phyloP scores from a whole-genome alignment of 768 basidiomycete genomes.

The Auricularia sp. region DNA sequence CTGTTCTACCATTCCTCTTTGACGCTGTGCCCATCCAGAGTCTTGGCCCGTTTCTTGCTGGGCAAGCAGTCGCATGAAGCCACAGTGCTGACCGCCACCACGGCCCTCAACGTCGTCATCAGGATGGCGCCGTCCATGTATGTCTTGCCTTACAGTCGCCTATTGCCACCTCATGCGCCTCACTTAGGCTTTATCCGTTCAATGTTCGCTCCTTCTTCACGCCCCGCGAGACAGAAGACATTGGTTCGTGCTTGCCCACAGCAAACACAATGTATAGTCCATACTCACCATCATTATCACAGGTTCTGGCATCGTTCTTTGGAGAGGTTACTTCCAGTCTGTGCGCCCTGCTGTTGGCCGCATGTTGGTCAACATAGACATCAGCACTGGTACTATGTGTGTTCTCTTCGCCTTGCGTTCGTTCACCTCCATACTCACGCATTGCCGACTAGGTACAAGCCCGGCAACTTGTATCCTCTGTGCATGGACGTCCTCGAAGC shows the following conservation, averaged over 20 bases:
- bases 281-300: conserved; percentile 30
- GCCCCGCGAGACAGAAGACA: conserved; percentile 35
- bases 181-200: conserved; percentile 44
- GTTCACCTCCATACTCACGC: background rate
- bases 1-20: too few relatives aligned
- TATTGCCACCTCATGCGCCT: background rate
- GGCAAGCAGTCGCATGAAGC: conserved; percentile 64
- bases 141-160: background rate
- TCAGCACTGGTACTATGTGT: conserved; percentile 61
- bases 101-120: conserved; percentile 63
- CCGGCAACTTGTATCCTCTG: conserved; percentile 48
- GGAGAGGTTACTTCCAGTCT: conserved; percentile 75
- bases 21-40: conserved; percentile 26
- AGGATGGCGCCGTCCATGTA: conserved; percentile 59
- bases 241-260: conserved; percentile 16
- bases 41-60: conserved; percentile 51
- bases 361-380: conserved; percentile 68
- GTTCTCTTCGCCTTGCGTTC: background rate
- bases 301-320: conserved; percentile 48
- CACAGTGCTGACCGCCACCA: conserved; percentile 55
- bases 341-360: conserved; percentile 55
- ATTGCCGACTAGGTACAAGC: conserved; percentile 32
- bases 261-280: too few relatives aligned
- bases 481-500: conserved; percentile 43
- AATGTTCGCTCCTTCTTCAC: conserved; percentile 72